A percentile compares a stretch with the other conserved stretches of the same genome.
These are phyloP conservation scores for Letharia lupina DNA, from an alignment of 495 filamentous ascomycete species.

Conservation along the genomic window DNA sequence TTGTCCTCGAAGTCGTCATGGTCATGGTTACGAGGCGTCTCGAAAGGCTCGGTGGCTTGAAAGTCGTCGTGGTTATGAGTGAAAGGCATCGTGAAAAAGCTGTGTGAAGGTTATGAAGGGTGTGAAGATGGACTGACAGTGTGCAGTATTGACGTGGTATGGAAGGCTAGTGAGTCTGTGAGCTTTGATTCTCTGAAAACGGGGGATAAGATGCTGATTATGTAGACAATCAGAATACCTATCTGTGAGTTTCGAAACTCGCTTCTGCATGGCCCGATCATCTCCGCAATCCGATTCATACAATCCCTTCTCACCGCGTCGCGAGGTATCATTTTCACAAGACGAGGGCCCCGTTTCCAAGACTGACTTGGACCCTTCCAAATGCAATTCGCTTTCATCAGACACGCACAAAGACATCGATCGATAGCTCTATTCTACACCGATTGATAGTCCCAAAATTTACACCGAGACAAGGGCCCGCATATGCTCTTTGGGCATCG, in stretches of 20 bases:
- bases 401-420: neutral
- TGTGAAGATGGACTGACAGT: neutral
- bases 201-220: neutral
- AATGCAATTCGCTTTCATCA: neutral
- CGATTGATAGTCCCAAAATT: neutral
- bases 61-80: neutral
- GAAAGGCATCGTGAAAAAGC: neutral
- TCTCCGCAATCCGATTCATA: neutral
- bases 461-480: neutral
- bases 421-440: neutral
- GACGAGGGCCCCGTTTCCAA: neutral
- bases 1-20: slow-evolving; percentile 5
- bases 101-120: neutral
- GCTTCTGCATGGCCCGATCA: slow-evolving; percentile 1
- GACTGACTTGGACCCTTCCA: neutral
- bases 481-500: neutral
- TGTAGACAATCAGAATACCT: neutral
- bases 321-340: neutral
- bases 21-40: neutral
- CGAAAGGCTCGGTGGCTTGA: slow-evolving; percentile 2
- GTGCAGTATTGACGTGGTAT: neutral
- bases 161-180: neutral
- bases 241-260: neutral
- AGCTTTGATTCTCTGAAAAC: neutral
- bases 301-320: neutral